Base-by-base conservation (phyloP, 495 filamentous ascomycete genomes). In the Daldinia concentrica region DNA sequence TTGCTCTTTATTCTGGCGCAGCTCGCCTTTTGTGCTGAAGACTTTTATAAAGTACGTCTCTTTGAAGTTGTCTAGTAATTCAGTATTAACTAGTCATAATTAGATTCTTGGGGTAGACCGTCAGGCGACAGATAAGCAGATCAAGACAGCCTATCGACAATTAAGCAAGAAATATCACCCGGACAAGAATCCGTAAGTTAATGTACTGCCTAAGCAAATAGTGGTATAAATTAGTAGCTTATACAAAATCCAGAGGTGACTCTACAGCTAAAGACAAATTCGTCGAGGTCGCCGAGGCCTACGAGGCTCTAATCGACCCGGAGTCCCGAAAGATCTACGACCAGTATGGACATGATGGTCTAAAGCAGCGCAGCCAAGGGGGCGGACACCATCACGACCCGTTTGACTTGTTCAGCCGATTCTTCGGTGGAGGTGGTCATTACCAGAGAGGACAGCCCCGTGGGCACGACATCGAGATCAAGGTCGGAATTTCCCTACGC, bases 101-200 rank as follows among this genome's bases (percentile, higher is more conserved):
- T 11, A 92, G 86, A 85, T 96, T 48, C 88, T 99, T 34, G 93
- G 91, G 55, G 78, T 99, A 74, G 86, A 91, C 76, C 93, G 90
- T 77, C 84, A 88, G 22, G 95, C 95, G 3, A 91, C 88, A 14
- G 95, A 97, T 55, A 89, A 88, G 73, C 93, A 98, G 76, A 94
- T 99, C 81, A 99, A 98, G 81, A 89, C 91, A n/a, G 96, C 95
- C 36, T 99, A 99, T 80, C 88, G 93, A 56, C 91, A 88, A 55
- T 82, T 98, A 4, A 95, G 92, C 85, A 98, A 98, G 81, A 97
- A 97, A 82, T 97, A 86, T 79, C 95, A 99, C 75, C 95, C 95
- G 0, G 95, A 99, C 78, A 99, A 99, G 87, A 99, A 99, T 71
- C 95, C 95, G 93, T 97, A 82, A 74, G 91, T 86, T 58, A 27